Evolutionary conservation across 306 rosid species (phyloP).

Genomic region (Lithocarpus polystachyus): DNA sequence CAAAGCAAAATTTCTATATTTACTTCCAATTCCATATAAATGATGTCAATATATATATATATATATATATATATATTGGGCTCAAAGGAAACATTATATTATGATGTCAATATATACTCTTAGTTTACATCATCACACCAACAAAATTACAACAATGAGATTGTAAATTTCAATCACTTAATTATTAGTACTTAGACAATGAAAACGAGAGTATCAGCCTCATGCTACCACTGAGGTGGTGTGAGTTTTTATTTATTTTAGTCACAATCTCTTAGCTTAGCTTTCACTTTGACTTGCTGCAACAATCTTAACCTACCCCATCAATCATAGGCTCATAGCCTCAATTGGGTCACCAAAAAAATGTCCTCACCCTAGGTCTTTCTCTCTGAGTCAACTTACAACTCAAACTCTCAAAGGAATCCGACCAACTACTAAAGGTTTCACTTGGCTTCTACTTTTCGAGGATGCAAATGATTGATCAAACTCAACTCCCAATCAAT

Average conservation of each 20-base stretch:
- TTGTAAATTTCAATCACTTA: too few relatives aligned
- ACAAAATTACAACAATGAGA: neutral
- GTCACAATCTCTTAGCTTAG: neutral
- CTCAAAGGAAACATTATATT: too few relatives aligned
- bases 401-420: neutral
- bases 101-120: neutral
- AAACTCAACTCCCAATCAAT: neutral
- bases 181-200: too few relatives aligned
- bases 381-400: neutral
- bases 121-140: neutral
- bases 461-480: neutral
- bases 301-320: neutral
- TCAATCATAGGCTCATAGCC: neutral
- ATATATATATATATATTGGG: too few relatives aligned
- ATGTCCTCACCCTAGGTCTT: neutral
- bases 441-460: neutral
- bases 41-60: too few relatives aligned
- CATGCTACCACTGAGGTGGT: neutral
- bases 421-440: neutral
- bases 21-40: too few relatives aligned
- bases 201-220: too few relatives aligned
- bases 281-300: neutral
- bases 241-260: neutral
- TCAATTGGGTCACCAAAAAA: neutral
- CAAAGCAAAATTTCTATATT: too few relatives aligned